Evolutionary conservation across 2,329 filamentous ascomycete species (phyloP).

Genomic region (Paraphaeosphaeria minitans): DNA sequence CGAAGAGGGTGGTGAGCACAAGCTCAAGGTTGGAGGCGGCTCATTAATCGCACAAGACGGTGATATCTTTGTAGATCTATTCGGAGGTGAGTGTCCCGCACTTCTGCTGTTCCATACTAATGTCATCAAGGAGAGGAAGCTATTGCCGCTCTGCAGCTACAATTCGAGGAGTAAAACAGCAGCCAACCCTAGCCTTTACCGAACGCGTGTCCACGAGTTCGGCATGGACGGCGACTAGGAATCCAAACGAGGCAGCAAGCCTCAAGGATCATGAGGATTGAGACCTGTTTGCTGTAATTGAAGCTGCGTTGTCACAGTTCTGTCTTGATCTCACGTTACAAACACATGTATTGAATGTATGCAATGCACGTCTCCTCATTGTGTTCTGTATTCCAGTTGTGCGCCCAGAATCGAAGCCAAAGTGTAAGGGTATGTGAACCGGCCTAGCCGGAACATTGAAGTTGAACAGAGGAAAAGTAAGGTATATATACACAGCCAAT

Average conservation of each 20-base stretch:
- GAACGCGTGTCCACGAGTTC: not conserved
- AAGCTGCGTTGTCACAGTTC: not conserved
- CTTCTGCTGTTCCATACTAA: not conserved
- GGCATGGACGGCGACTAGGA: not conserved
- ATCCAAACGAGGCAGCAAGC: not conserved
- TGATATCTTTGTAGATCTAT: constrained; percentile 23
- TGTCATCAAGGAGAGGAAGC: not conserved
- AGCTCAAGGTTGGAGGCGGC: constrained; percentile 23
- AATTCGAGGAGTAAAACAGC: not conserved
- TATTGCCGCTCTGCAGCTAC: not conserved
- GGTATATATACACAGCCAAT: constrained; percentile 8
- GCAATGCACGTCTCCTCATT: not conserved
- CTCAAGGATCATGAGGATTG: no score
- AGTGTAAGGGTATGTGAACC: not conserved
- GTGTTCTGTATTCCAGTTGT: not conserved
- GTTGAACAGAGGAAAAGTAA: constrained; percentile 2
- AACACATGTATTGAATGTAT: not conserved
- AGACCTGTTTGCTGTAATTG: not conserved
- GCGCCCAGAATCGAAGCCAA: not conserved
- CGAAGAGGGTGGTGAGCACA: constrained; percentile 22
- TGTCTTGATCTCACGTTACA: not conserved
- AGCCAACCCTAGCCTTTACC: not conserved
- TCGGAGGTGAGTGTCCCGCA: constrained; percentile 18
- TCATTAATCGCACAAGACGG: constrained; percentile 22
- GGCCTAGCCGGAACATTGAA: constrained; percentile 9